A percentile compares a stretch with the other conserved stretches of the same genome.
Evolutionary conservation across 495 filamentous ascomycete genomes (phyloP).

Genomic region (Aspergillus bertholletiae): DNA sequence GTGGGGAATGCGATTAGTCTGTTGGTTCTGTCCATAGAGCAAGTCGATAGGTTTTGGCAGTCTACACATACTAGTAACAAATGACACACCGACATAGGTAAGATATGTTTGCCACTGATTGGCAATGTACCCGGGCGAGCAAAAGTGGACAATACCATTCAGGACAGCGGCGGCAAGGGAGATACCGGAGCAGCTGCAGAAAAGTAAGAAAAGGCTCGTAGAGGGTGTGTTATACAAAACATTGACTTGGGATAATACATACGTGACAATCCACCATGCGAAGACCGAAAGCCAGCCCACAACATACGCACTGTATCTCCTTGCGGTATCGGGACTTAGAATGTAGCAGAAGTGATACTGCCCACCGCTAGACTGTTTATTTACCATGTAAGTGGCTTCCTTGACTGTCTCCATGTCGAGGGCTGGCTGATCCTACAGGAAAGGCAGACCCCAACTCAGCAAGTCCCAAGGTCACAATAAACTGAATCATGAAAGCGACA

Average conservation of each 20-base stretch:
- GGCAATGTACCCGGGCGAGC: slow-evolving; percentile 12
- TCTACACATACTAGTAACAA: slow-evolving; percentile 8
- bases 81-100: slow-evolving; percentile 18
- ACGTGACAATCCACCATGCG: slow-evolving; percentile 35
- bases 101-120: slow-evolving; percentile 28
- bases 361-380: no score
- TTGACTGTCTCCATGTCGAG: no score
- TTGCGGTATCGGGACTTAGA: slow-evolving; percentile 17
- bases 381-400: no score
- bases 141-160: slow-evolving; percentile 25
- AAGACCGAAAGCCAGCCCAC: slow-evolving; percentile 34
- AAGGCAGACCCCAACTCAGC: slow-evolving; percentile 24
- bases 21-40: no score
- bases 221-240: not conserved
- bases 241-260: not conserved
- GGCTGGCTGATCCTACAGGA: slow-evolving; percentile 24
- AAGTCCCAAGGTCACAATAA: slow-evolving; percentile 23
- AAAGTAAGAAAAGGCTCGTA: no score
- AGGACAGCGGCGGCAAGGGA: slow-evolving; percentile 14
- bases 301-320: slow-evolving; percentile 21
- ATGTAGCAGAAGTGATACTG: slow-evolving; percentile 34
- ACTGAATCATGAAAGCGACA: slow-evolving; percentile 18
- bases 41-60: no score
- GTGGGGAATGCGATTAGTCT: not conserved
- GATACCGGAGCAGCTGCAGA: slow-evolving; percentile 19